A percentile compares a stretch with the other conserved stretches of the same genome.
These are phyloP conservation scores for Suhomyces coccinellae DNA, from an alignment of 1,139 yeast species.

Conservation along the genomic window DNA sequence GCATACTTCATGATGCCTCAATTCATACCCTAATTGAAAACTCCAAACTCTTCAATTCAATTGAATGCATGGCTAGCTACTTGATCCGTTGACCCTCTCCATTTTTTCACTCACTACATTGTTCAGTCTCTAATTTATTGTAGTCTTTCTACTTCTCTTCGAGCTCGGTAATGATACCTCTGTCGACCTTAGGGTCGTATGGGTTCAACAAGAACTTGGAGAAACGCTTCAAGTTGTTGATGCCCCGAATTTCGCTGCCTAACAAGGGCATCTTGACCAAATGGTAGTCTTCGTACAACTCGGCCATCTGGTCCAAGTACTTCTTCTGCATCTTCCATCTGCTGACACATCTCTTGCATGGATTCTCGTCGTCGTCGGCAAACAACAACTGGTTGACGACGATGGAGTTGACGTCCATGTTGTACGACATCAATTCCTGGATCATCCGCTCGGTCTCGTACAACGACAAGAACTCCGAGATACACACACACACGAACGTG, in stretches of 20 bases:
- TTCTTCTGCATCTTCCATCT: conserved; percentile 97
- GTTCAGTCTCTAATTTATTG: background rate
- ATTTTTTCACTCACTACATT: too few relatives aligned
- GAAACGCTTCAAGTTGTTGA: conserved; percentile 76
- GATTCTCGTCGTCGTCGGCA: conserved; percentile 68
- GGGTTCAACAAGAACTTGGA: conserved; percentile 69
- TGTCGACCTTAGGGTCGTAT: conserved; percentile 65
- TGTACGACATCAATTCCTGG: conserved; percentile 90
- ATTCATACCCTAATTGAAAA: too few relatives aligned
- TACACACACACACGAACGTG: conserved; percentile 95
- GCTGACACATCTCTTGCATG: conserved; percentile 85
- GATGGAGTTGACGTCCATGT: conserved; percentile 94
- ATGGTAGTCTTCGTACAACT: conserved; percentile 92
- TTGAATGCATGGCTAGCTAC: too few relatives aligned
- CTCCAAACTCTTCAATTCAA: too few relatives aligned
- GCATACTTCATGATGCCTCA: too few relatives aligned
- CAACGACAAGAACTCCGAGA: conserved; percentile 89
- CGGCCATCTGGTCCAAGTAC: conserved; percentile 91
- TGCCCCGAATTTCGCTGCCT: conserved; percentile 92
- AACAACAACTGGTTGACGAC: conserved; percentile 90
- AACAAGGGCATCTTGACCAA: conserved; percentile 92
- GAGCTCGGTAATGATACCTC: conserved; percentile 60
- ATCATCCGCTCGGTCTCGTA: conserved; percentile 97
- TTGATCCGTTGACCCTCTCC: too few relatives aligned
- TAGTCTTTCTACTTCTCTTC: conserved; percentile 46